Evolutionary conservation across 2,329 filamentous ascomycete species (phyloP).

Genomic region (Colletotrichum cereale): DNA sequence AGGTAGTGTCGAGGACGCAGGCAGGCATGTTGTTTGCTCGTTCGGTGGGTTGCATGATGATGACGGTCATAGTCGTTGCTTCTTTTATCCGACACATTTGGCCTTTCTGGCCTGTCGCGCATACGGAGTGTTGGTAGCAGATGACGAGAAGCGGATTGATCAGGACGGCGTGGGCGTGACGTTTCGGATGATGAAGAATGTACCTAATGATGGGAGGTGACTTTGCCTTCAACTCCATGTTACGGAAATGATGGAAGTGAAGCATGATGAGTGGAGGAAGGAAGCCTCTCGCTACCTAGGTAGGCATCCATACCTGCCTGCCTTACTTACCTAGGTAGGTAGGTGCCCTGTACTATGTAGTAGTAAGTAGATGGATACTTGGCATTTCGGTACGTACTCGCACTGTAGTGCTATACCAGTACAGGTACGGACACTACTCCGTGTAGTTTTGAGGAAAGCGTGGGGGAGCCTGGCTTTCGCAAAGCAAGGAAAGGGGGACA

Average conservation of each 20-base stretch:
- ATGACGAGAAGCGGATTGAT: conserved; percentile 1
- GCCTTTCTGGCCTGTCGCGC: not conserved
- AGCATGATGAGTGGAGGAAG: conserved; percentile 36
- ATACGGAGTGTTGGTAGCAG: not conserved
- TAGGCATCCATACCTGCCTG: not conserved
- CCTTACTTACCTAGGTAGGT: not conserved
- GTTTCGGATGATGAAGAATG: not conserved
- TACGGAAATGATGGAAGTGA: conserved; percentile 34
- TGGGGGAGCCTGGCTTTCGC: conserved; percentile 31
- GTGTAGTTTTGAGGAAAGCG: conserved; percentile 22
- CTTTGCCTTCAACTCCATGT: conserved; percentile 28
- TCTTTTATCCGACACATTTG: not conserved
- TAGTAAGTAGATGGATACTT: not conserved
- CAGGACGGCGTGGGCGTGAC: not conserved
- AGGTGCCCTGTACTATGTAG: no score
- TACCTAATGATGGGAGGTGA: not conserved
- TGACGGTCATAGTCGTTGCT: not conserved
- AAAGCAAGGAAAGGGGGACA: conserved; percentile 18
- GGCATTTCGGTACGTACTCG: not conserved
- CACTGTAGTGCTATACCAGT: not conserved
- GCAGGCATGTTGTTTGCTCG: conserved; percentile 4
- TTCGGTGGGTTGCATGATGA: not conserved
- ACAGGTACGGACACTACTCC: no score
- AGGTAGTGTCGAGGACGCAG: not conserved
- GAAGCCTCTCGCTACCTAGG: no score